Percentiles rank a stretch among this genome's conserved stretches.
These are phyloP conservation scores for Leccinum subfulvum DNA, from an alignment of 1,284 basidiomycete genomes.

Conservation along the genomic window DNA sequence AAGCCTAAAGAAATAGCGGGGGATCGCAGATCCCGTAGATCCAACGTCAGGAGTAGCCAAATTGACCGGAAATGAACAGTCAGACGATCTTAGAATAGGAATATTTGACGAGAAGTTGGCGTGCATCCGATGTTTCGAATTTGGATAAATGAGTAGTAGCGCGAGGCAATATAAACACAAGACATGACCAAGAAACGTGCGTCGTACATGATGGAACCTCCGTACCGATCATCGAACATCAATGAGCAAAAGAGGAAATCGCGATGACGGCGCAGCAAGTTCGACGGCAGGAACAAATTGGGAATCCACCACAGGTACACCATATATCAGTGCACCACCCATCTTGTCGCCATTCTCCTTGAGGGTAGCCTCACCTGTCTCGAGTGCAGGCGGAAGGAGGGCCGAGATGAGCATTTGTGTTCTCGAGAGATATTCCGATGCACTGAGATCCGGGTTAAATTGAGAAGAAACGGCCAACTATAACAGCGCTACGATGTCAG, in stretches of 20 bases:
- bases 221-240: conserved; percentile 27
- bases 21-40: conserved; percentile 24
- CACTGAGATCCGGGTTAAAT: conserved; percentile 20
- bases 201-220: conserved; percentile 15
- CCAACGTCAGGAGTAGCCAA: conserved; percentile 4
- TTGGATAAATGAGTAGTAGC: conserved; percentile 32
- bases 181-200: conserved; percentile 12
- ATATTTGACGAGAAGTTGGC: conserved; percentile 15
- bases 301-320: conserved; percentile 44
- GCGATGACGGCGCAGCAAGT: conserved; percentile 52
- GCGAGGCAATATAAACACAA: conserved; percentile 19
- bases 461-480: conserved; percentile 17
- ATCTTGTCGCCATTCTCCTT: conserved; percentile 17
- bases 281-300: conserved; percentile 50
- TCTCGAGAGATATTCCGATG: conserved; percentile 29
- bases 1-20: too few relatives aligned
- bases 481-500: conserved; percentile 5
- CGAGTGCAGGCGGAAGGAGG: conserved; percentile 38
- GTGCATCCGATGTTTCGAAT: conserved; percentile 25
- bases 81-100: conserved; percentile 12
- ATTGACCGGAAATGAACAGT: conserved; percentile 15
- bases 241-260: conserved; percentile 41
- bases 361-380: not conserved
- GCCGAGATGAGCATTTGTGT: conserved; percentile 50
- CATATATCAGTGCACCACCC: conserved; percentile 41